Percentiles rank a stretch among this genome's conserved stretches.
Conservation (phyloP, 2,329 filamentous ascomycete species). For the Cercospora beticola region DNA sequence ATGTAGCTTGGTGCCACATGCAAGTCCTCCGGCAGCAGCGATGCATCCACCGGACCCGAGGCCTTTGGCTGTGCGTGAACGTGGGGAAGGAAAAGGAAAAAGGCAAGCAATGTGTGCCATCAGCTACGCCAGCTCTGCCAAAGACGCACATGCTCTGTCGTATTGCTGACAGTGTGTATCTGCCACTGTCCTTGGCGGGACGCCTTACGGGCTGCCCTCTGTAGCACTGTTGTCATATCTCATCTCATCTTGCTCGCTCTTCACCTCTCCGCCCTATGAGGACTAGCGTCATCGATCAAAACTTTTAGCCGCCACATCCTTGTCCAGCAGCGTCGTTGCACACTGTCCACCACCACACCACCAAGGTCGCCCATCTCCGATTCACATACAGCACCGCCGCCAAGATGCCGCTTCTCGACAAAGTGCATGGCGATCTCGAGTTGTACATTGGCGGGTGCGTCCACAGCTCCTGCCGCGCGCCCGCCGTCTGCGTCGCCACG, state of each 20-base stretch:
- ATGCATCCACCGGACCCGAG: conserved; percentile 3
- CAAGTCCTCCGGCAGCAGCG: neutral
- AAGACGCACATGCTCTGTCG: neutral
- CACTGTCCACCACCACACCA: neutral
- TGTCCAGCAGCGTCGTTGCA: neutral
- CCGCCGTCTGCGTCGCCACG: conserved; percentile 13
- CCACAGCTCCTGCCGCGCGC: conserved; percentile 15
- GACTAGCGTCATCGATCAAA: neutral
- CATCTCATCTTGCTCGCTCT: neutral
- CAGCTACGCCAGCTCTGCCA: neutral
- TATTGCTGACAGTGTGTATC: neutral
- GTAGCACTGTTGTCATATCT: neutral
- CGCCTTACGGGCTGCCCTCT: neutral
- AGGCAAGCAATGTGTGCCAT: neutral
- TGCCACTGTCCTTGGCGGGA: neutral
- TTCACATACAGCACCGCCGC: conserved; percentile 1
- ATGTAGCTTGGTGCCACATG: conserved; percentile 13
- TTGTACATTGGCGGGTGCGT: conserved; percentile 78
- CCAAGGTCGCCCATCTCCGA: conserved; percentile 4
- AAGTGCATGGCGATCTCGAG: conserved; percentile 66
- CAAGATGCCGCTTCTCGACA: conserved; percentile 61
- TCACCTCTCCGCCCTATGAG: neutral
- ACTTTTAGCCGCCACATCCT: conserved; percentile 1
- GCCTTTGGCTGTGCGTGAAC: neutral
- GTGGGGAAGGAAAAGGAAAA: neutral